A percentile compares a stretch with the other conserved stretches of the same genome.
Conservation (phyloP, 192 early-diverging fungal species). For the Mortierella claussenii region DNA sequence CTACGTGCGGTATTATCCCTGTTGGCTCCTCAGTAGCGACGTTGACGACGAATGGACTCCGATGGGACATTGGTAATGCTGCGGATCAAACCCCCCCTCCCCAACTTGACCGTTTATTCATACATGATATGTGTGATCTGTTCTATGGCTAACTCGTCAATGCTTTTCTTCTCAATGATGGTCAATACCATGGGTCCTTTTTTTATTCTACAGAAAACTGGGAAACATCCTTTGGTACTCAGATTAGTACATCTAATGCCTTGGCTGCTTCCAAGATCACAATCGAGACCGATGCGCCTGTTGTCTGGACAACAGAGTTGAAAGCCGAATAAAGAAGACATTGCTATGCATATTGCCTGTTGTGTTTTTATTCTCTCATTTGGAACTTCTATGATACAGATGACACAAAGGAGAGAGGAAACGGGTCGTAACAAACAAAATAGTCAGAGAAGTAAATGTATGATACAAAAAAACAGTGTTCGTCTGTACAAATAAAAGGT, state of each 20-base stretch:
- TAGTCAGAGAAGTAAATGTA: too few species aligned
- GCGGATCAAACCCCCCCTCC: not conserved
- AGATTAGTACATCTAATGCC: conserved; percentile 89
- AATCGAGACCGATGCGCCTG: conserved; percentile 74
- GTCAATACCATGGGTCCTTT: not conserved
- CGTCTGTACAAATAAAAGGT: too few species aligned
- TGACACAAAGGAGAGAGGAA: not conserved
- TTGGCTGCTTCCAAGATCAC: conserved; percentile 66
- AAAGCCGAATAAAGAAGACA: conserved; percentile 12
- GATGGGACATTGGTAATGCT: conserved; percentile 84
- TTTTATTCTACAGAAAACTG: conserved; percentile 27
- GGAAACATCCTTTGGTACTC: conserved; percentile 72
- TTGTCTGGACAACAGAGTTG: conserved; percentile 88
- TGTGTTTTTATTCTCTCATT: not conserved
- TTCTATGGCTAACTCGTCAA: too few species aligned
- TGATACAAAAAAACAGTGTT: conserved; percentile 1
- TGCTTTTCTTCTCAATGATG: not conserved
- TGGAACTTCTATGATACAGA: not conserved
- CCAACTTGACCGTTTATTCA: too few species aligned
- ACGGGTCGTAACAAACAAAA: too few species aligned
- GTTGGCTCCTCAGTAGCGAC: conserved; percentile 70
- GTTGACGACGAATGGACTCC: conserved; percentile 79
- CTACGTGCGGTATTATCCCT: conserved; percentile 91
- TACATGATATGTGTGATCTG: too few species aligned
- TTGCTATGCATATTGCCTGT: not conserved